Evolutionary conservation across 768 basidiomycete genomes (phyloP).

Genomic region (Roridomyces roridus): DNA sequence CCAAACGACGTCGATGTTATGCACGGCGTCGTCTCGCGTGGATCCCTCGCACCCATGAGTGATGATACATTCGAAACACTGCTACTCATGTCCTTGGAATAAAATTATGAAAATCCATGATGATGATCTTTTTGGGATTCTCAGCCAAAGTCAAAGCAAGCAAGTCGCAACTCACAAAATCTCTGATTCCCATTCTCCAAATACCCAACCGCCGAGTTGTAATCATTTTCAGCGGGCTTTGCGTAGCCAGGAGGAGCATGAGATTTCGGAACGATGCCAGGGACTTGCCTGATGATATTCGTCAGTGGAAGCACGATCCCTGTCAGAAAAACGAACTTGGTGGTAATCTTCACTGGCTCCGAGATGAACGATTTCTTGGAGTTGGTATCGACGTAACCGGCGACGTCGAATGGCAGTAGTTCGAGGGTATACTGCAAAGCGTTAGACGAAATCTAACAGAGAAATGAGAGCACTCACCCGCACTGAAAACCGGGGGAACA

Average conservation of each 20-base stretch:
- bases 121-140: slow-evolving; percentile 23
- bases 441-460: neutral
- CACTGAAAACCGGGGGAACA: slow-evolving; percentile 49
- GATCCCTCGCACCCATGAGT: slow-evolving; percentile 48
- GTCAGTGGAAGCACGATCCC: neutral
- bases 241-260: slow-evolving; percentile 61
- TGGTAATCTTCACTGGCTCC: slow-evolving; percentile 46
- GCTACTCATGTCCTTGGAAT: slow-evolving; percentile 53
- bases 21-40: slow-evolving; percentile 59
- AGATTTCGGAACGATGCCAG: slow-evolving; percentile 47
- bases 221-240: slow-evolving; percentile 48
- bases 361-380: slow-evolving; percentile 36
- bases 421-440: slow-evolving; percentile 55
- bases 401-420: slow-evolving; percentile 47
- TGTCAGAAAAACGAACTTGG: slow-evolving; percentile 14
- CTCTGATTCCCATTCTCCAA: slow-evolving; percentile 64
- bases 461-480: slow-evolving; percentile 41
- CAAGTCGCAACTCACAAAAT: slow-evolving; percentile 33
- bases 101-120: too few relatives aligned
- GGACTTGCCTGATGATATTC: slow-evolving; percentile 35
- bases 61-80: slow-evolving; percentile 80
- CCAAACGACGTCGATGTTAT: slow-evolving; percentile 59
- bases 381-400: slow-evolving; percentile 42
- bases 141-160: neutral
- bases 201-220: slow-evolving; percentile 56